Conservation (phyloP, 768 basidiomycete genomes). For the Terana coerulea region DNA sequence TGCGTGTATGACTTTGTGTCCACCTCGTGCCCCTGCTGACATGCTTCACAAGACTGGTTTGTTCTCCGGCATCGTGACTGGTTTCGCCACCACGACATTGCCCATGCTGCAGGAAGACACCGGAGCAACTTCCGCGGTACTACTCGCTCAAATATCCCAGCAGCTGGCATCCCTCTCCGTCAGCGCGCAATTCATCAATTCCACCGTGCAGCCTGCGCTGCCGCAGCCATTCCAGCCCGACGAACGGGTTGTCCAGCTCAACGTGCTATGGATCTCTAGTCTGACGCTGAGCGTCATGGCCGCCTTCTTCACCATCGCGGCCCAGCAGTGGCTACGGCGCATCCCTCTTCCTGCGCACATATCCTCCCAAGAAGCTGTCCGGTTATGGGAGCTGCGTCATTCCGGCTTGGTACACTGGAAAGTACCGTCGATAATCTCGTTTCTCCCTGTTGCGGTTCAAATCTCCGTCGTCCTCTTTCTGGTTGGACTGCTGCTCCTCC, state of each 20-base stretch:
- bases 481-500: conserved; percentile 4
- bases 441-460: conserved; percentile 12
- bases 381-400: conserved; percentile 8
- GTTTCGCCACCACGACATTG: conserved; percentile 6
- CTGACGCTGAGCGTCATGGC: conserved; percentile 22
- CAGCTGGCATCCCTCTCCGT: conserved; percentile 8
- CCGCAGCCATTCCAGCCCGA: background rate
- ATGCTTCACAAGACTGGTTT: conserved; percentile 10
- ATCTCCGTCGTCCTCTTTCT: conserved; percentile 11
- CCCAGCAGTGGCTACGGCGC: conserved; percentile 25
- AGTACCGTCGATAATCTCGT: conserved; percentile 7
- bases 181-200: conserved; percentile 9
- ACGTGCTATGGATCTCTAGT: conserved; percentile 22
- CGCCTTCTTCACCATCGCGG: conserved; percentile 24
- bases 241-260: conserved; percentile 13
- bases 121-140: background rate
- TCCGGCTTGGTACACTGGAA: background rate
- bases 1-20: background rate
- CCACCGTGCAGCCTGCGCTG: background rate
- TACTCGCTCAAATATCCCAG: conserved; percentile 13
- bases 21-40: background rate
- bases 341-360: background rate
- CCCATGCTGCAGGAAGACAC: conserved; percentile 3
- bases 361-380: conserved; percentile 1
- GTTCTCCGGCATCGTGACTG: conserved; percentile 13